Evolutionary conservation across 176 grass and related monocot genomes (phyloP).

Genomic region (Carex kokanica): DNA sequence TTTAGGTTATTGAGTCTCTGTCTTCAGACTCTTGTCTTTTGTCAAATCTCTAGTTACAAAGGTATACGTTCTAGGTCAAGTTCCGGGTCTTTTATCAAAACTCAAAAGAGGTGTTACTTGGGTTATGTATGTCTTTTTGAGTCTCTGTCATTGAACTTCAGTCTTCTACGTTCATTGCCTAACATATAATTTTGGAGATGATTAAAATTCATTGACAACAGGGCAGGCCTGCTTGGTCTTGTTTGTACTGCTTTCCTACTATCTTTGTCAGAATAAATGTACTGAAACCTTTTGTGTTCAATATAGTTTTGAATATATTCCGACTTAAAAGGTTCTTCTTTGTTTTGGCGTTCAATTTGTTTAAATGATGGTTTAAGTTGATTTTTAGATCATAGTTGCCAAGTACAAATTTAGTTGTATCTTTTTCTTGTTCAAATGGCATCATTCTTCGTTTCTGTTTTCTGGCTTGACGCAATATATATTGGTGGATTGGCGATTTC

Average conservation of each 20-base stretch:
- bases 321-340: neutral
- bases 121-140: neutral
- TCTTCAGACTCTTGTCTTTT: neutral
- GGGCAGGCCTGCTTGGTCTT: neutral
- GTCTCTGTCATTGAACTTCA: neutral
- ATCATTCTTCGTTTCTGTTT: too few relatives aligned
- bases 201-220: neutral
- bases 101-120: conserved; percentile 45
- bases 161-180: neutral
- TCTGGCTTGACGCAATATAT: neutral
- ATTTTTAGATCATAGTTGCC: neutral
- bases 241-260: neutral
- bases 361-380: neutral
- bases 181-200: neutral
- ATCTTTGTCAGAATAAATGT: conserved; percentile 8
- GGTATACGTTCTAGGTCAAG: neutral
- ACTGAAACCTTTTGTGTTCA: neutral
- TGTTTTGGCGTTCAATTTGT: too few relatives aligned
- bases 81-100: conserved; percentile 19
- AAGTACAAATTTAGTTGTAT: too few relatives aligned
- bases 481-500: neutral
- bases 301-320: conserved; percentile 8
- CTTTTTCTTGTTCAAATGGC: too few relatives aligned
- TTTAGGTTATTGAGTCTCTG: neutral
- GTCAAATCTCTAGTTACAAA: neutral